Evolutionary conservation across 805 yeast species (phyloP), one percentile per base, ranked within the genome.

Genomic region (Lachancea fermentati): DNA sequence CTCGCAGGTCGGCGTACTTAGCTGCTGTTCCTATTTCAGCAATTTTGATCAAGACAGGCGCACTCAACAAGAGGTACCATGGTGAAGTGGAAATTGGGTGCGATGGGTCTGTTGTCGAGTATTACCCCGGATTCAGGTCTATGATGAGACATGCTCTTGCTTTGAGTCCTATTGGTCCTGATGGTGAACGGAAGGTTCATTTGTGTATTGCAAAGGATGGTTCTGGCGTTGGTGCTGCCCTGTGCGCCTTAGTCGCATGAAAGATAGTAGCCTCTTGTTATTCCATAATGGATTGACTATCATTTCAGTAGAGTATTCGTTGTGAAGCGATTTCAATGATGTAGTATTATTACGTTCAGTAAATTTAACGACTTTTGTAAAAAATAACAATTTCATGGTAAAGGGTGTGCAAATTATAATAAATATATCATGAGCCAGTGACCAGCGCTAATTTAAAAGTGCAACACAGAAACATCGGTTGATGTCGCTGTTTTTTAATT

Each of bases 191-290:
- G 63, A 79, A 85, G 55, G 69, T 87, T 34, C 82, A 79, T 51
- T 67, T 91, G 46, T 79, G 79, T 47, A 80, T 89, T 50, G 93
- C 97, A 22, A 85, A 86, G 62, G 97, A 93, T 57, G 97, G 97
- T 34, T 82, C 95, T 42, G 96, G 96, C 45, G 96, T 89, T 32
- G 98, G 98, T 49, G 97, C 97, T 34, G 97, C 97, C 2, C 69
- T 91, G 46, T 86, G 96, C 68, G 97, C 96, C 6, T 58, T 69
- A 31, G 39, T 40, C 3, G 43, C 43, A 14, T 40, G 19, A 11
- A 11, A n/a, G n/a, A n/a, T n/a, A n/a, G n/a, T n/a, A n/a, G n/a
- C n/a, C n/a, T n/a, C n/a, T n/a, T n/a, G n/a, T n/a, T n/a, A n/a
- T n/a, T n/a, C n/a, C n/a, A n/a, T n/a, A n/a, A n/a, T n/a, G n/a